Percentiles rank a stretch among this genome's conserved stretches.
These are phyloP conservation scores for Perilla frutescens DNA, from an alignment of 257 asterid genomes.

Conservation along the genomic window DNA sequence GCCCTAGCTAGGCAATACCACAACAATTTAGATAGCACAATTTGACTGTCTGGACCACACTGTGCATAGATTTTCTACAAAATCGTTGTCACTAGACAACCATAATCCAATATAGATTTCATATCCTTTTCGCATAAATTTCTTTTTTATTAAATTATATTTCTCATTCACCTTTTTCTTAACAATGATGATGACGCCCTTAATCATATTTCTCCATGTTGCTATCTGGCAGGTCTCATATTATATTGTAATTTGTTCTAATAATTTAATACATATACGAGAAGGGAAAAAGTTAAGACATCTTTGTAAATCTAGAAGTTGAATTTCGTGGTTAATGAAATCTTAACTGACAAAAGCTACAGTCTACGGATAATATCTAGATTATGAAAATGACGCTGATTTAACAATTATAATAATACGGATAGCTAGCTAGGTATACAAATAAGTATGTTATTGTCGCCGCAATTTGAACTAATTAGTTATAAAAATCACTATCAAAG, in stretches of 20 bases:
- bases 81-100: constrained; percentile 58
- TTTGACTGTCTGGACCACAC: constrained; percentile 46
- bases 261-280: not conserved
- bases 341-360: not conserved
- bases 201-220: constrained; percentile 30
- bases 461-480: constrained; percentile 24
- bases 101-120: constrained; percentile 63
- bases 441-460: constrained; percentile 8
- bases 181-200: constrained; percentile 25
- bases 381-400: constrained; percentile 33
- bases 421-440: not conserved
- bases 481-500: constrained; percentile 32
- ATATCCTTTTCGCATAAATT: constrained; percentile 53
- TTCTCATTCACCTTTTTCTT: constrained; percentile 34
- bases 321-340: not conserved
- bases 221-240: constrained; percentile 20
- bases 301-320: not conserved
- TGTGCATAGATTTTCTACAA: constrained; percentile 39
- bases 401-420: constrained; percentile 20
- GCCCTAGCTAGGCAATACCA: no score
- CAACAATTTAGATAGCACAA: constrained; percentile 26
- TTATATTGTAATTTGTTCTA: not conserved
- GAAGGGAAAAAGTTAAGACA: no score
- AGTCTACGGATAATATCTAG: not conserved
- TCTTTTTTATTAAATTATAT: constrained; percentile 16